Base-by-base conservation (phyloP, 225 moss, liverwort and hornwort species). In the Antitrichia curtipendula region DNA sequence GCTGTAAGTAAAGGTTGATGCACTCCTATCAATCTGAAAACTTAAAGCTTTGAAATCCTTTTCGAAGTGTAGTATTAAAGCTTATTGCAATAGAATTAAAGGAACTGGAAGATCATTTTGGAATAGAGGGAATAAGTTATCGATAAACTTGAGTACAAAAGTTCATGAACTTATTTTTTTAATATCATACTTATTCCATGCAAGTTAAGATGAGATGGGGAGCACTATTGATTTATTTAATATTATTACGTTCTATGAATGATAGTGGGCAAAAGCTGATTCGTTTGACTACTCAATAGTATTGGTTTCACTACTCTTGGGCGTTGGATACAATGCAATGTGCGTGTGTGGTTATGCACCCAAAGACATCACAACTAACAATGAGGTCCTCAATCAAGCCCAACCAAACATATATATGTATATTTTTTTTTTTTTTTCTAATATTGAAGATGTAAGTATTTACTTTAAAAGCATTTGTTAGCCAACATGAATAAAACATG, bases 281-380 rank as follows among this genome's bases (percentile, higher is more conserved):
- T 93, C 95, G 31, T 97, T 97, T 81, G 96, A 97, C 81, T 96
- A 86, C 53, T 91, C 97, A 11, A 89, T 96, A 22, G 90, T 91
- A n/a, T 84, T 96, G 87, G 93, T 92, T 72, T 97, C 97, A 14
- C 86, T 97, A 52, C 93, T 97, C 36, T 85, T 90, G 78, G 97
- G 97, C 4, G 95, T 94, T 81, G 97, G 97, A 29, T 97, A 96
- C 47, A 84, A 95, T 86, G 95, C 95, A 54, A 91, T 91, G 75
- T 96, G 96, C 82, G 93, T 95, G 4, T 96, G 95, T 16, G 97
- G 97, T 83, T 95, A 94, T 88, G 96, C 96, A 59, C 96, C 97
- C 3, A 59, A 25, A 68, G 84, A 90, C 56, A 91, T 94, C 43
- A 96, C 96, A 83, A 90, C 89, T 50, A 90, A 93, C 54, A 71